Conservation (phyloP, 257 asterid genomes). For the Eucommia ulmoides region DNA sequence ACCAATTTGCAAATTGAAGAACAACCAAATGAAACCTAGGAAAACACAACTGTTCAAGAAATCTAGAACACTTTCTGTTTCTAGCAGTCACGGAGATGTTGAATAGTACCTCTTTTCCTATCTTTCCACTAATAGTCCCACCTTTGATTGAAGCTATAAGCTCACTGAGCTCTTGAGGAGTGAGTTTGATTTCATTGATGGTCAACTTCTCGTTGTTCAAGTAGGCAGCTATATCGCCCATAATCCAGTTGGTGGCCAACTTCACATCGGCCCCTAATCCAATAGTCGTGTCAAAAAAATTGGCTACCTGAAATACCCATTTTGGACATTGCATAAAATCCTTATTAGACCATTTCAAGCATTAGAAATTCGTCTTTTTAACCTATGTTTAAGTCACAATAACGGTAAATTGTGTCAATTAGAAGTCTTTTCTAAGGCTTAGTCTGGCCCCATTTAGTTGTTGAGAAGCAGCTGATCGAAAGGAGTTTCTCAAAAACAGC, state of each 20-base stretch:
- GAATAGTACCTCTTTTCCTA: slow-evolving; percentile 90
- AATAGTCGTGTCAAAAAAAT: slow-evolving; percentile 68
- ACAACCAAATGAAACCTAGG: too few relatives aligned
- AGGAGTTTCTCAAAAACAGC: too few relatives aligned
- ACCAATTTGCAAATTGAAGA: too few relatives aligned
- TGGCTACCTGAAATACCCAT: slow-evolving; percentile 63
- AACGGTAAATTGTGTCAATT: too few relatives aligned
- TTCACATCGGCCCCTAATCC: slow-evolving; percentile 70
- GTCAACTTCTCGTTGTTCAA: slow-evolving; percentile 77
- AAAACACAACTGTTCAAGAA: too few relatives aligned
- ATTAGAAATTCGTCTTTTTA: too few relatives aligned
- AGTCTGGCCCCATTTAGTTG: too few relatives aligned
- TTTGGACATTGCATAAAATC: slow-evolving; percentile 7
- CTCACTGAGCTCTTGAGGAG: slow-evolving; percentile 68
- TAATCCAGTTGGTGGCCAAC: slow-evolving; percentile 88
- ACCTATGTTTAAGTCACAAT: too few relatives aligned
- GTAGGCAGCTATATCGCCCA: slow-evolving; percentile 95
- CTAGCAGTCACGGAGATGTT: not conserved
- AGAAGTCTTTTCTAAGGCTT: too few relatives aligned
- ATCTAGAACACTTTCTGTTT: too few relatives aligned
- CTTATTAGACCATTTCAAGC: slow-evolving; percentile 3
- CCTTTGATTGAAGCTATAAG: slow-evolving; percentile 77
- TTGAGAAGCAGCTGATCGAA: too few relatives aligned
- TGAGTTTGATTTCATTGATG: slow-evolving; percentile 62
- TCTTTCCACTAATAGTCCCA: slow-evolving; percentile 90